phyloP scores from a whole-genome alignment of 495 filamentous ascomycete genomes.

The Penicillium salamii region DNA sequence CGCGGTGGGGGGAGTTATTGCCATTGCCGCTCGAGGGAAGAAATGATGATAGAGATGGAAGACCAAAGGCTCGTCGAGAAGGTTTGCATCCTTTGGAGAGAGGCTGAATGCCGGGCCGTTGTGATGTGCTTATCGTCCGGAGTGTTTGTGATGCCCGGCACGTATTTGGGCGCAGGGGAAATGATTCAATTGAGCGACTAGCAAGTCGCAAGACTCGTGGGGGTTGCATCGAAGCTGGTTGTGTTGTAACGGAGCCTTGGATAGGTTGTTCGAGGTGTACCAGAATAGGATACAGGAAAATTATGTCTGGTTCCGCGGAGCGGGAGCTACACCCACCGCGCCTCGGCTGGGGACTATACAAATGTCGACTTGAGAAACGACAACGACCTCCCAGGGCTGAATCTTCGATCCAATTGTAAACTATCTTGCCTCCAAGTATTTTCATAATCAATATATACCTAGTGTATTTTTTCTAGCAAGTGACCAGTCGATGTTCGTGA shows the following conservation, averaged over 20 bases:
- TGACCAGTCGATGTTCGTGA: too few species aligned
- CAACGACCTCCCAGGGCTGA: too few species aligned
- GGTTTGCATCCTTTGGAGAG: slow-evolving; percentile 8
- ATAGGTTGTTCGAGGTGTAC: background rate
- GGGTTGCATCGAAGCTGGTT: slow-evolving; percentile 14
- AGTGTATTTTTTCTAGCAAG: too few species aligned
- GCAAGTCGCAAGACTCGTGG: slow-evolving; percentile 10
- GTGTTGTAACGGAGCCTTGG: background rate
- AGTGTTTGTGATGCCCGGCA: background rate
- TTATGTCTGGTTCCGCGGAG: slow-evolving; percentile 9
- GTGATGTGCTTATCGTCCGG: slow-evolving; percentile 15
- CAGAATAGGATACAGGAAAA: background rate
- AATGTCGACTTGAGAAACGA: too few species aligned
- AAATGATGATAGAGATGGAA: slow-evolving; percentile 36
- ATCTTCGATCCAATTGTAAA: too few species aligned
- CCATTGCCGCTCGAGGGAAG: slow-evolving; percentile 26
- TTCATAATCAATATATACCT: too few species aligned
- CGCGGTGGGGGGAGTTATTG: slow-evolving; percentile 33
- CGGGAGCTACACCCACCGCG: slow-evolving; percentile 13
- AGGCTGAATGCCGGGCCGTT: slow-evolving; percentile 4
- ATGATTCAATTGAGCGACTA: slow-evolving; percentile 10
- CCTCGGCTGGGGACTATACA: slow-evolving; percentile 1
- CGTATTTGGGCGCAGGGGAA: background rate
- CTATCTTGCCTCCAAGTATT: too few species aligned
- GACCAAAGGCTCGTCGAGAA: slow-evolving; percentile 19